Evolutionary conservation across 2,329 filamentous ascomycete species (phyloP), one percentile per base, ranked within the genome.

Genomic region (Fusarium devonianum): DNA sequence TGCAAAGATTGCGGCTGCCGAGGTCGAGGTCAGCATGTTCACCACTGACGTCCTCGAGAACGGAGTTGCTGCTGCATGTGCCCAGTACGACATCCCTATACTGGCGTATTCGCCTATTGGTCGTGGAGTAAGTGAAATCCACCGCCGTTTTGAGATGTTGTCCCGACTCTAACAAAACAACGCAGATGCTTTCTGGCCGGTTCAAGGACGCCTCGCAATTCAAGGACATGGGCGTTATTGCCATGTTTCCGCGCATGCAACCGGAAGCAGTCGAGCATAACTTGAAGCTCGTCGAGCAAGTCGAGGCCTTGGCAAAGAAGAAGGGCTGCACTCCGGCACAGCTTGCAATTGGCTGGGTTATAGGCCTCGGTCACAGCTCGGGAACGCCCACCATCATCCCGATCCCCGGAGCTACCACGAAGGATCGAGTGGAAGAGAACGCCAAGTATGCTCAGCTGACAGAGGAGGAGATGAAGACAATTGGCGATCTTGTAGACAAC

Each of bases 51-150:
- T 77, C 17, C 69, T 81, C 18, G 68, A 66, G 16, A 82, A 83
- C 56, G 80, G 81, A 3, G 70, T 84, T 25, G 76, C 77, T 3
- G 74, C 73, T 2, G 77, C 81, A 0, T 87, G 84, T 63, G 78
- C 75, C 0, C 78, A 92, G 66, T 70, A 88, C 34, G 73, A 77
- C 35, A 90, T 93, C 51, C 85, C 87, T 0, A 73, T 92, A 36
- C 71, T 90, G 25, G 87, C 86, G 0, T 92, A 91, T 71, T 87
- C 86, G 33, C 89, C 89, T 1, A 75, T 92, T 0, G 85, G 88
- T 4, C 75, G 81, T 18, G 79, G 79, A 2, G 73, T 75, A 67
- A 63, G 72, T 67, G 7, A 38, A 36, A 40, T 17, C 9, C 17
- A 17, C n/a, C 19, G 21, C 14, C 9, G n/a, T n/a, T n/a, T n/a